phyloP scores from a whole-genome alignment of 2,329 filamentous ascomycete genomes.

The Ustulina deusta region DNA sequence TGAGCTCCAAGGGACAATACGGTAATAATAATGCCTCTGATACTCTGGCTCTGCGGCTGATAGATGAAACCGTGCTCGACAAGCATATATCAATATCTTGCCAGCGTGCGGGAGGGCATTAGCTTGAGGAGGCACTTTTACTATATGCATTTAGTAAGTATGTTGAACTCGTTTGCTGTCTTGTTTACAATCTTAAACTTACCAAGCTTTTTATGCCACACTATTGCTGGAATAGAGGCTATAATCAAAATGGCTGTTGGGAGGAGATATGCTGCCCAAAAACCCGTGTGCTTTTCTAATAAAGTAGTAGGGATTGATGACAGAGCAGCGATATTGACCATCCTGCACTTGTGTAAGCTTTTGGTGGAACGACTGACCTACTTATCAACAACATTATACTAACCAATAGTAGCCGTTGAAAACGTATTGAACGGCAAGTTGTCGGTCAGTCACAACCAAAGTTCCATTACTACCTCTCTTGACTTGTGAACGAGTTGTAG shows the following conservation, averaged over 20 bases:
- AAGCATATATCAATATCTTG: neutral
- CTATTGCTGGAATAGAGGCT: neutral
- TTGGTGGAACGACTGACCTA: neutral
- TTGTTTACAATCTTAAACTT: neutral
- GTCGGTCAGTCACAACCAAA: conserved; percentile 20
- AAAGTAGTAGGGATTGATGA: conserved; percentile 28
- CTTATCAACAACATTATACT: neutral
- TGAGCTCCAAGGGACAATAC: neutral
- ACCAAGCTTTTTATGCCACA: neutral
- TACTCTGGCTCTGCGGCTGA: conserved; percentile 9
- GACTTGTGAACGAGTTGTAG: neutral
- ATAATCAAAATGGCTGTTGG: conserved; percentile 11
- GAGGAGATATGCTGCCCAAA: conserved; percentile 30
- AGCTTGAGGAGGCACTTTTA: neutral
- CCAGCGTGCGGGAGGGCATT: conserved; percentile 5
- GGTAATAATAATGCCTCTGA: neutral
- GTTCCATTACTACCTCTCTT: conserved; percentile 16
- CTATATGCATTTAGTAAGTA: neutral
- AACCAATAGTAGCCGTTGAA: conserved; percentile 12
- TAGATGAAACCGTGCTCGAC: neutral
- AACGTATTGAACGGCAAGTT: conserved; percentile 26
- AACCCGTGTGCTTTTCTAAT: conserved; percentile 23
- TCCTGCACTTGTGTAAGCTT: conserved; percentile 4
- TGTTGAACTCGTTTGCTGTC: neutral
- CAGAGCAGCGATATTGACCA: conserved; percentile 26